phyloP scores from a whole-genome alignment of 2,329 filamentous ascomycete genomes.

The Penicillium expansum region DNA sequence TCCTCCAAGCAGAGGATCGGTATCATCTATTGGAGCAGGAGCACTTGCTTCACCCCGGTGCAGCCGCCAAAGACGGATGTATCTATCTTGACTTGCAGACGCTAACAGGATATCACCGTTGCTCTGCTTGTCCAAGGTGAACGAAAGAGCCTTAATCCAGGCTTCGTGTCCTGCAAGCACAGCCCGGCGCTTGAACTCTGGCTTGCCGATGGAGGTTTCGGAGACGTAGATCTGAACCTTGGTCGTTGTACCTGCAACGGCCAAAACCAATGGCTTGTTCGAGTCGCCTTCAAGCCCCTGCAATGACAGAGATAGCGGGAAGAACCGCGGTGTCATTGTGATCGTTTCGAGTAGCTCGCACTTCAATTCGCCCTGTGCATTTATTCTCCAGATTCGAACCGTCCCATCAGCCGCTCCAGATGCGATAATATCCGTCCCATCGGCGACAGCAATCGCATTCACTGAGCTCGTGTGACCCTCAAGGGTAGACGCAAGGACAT shows the following conservation, averaged over 20 bases:
- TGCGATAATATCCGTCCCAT: constrained; percentile 50
- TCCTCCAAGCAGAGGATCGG: constrained; percentile 37
- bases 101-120: constrained; percentile 72
- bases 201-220: constrained; percentile 38
- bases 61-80: constrained; percentile 88
- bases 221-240: constrained; percentile 77
- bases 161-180: constrained; percentile 87
- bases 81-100: constrained; percentile 96
- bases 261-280: constrained; percentile 59
- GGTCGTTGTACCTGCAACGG: constrained; percentile 79
- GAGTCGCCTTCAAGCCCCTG: constrained; percentile 56
- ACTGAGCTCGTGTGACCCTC: constrained; percentile 70
- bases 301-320: constrained; percentile 75
- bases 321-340: constrained; percentile 70
- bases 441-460: constrained; percentile 58
- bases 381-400: constrained; percentile 66
- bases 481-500: constrained; percentile 49
- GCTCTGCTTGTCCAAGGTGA: constrained; percentile 61
- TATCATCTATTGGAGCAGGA: constrained; percentile 45
- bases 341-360: constrained; percentile 66
- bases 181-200: constrained; percentile 67
- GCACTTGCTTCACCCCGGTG: constrained; percentile 64
- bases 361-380: constrained; percentile 32
- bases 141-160: constrained; percentile 85
- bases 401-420: constrained; percentile 63